Evolutionary conservation across 805 yeast species (phyloP).

Genomic region (Grigorovia jiainica): DNA sequence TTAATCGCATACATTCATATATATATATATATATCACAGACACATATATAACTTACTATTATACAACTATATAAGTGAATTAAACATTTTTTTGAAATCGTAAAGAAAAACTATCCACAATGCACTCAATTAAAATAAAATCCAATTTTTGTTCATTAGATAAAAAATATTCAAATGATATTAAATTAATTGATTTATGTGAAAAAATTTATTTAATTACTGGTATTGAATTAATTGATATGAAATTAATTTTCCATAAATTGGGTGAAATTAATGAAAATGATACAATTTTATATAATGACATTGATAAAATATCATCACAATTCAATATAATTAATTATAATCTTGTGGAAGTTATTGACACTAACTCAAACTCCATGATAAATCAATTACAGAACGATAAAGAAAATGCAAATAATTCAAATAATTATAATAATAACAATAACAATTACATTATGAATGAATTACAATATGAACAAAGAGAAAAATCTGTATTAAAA

Average conservation of each 20-base stretch:
- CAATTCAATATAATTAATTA: neutral
- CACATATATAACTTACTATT: no score
- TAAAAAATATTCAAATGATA: constrained; percentile 11
- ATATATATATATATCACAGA: no score
- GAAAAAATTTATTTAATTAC: constrained; percentile 18
- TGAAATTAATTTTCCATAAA: constrained; percentile 12
- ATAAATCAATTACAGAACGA: constrained; percentile 30
- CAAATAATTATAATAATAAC: constrained; percentile 7
- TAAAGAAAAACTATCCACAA: neutral
- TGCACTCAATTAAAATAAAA: constrained; percentile 6
- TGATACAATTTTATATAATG: neutral
- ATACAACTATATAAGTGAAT: no score
- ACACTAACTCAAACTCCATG: constrained; percentile 43
- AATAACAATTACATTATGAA: constrained; percentile 12
- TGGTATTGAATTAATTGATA: constrained; percentile 22
- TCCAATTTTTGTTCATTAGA: constrained; percentile 17
- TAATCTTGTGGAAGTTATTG: constrained; percentile 34
- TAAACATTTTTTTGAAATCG: no score
- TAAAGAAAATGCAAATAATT: neutral
- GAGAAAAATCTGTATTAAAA: constrained; percentile 53
- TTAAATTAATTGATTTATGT: constrained; percentile 13
- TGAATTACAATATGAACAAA: constrained; percentile 37
- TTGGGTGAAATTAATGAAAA: neutral
- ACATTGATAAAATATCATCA: neutral
- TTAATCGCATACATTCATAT: no score